These are phyloP conservation scores for Lachancea waltii DNA, from an alignment of 805 yeast species.

Conservation along the genomic window DNA sequence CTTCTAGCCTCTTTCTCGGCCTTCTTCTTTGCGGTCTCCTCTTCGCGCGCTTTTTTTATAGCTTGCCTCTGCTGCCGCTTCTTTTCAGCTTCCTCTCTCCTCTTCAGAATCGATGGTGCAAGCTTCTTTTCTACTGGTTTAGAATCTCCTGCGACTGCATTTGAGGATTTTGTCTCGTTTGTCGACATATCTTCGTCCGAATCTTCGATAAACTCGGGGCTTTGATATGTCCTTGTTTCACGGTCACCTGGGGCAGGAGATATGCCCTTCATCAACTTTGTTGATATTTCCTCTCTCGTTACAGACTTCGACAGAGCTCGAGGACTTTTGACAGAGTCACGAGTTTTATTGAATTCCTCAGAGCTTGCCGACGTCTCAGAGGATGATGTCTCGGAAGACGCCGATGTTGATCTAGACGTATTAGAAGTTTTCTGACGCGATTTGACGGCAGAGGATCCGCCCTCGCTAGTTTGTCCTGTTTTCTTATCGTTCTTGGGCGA, in stretches of 20 bases:
- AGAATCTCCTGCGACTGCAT: not conserved
- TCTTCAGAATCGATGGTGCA: slow-evolving; percentile 10
- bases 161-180: not conserved
- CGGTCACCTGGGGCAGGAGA: slow-evolving; percentile 9
- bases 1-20: slow-evolving; percentile 12
- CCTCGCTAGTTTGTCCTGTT: too few relatives aligned
- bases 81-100: slow-evolving; percentile 13
- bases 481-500: too few relatives aligned
- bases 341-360: not conserved
- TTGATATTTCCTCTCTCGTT: not conserved
- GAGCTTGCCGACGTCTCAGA: not conserved
- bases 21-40: slow-evolving; percentile 9
- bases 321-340: not conserved
- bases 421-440: too few relatives aligned
- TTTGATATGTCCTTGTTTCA: slow-evolving; percentile 5
- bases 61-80: slow-evolving; percentile 14
- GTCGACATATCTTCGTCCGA: slow-evolving; percentile 8
- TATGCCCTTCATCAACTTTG: slow-evolving; percentile 1
- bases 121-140: slow-evolving; percentile 3
- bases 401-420: too few relatives aligned
- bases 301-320: not conserved
- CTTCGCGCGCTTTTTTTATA: slow-evolving; percentile 12
- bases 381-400: too few relatives aligned
- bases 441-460: too few relatives aligned
- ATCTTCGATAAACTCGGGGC: slow-evolving; percentile 11